These are phyloP conservation scores for Acacia crassicarpa DNA, from an alignment of 306 rosid genomes.

Conservation along the genomic window DNA sequence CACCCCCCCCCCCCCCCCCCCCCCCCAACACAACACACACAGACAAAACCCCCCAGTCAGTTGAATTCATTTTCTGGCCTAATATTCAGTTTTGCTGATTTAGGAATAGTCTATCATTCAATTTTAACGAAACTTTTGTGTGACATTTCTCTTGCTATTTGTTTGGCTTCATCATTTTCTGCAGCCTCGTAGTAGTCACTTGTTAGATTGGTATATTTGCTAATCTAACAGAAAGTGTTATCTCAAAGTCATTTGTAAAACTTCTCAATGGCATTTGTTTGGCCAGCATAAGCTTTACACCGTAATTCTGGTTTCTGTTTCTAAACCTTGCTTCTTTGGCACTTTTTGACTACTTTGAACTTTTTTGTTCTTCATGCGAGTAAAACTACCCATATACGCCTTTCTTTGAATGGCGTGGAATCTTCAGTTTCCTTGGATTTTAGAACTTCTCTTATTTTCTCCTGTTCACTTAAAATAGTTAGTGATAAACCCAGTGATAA, in stretches of 20 bases:
- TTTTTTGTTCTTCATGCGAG: not conserved
- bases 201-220: not conserved
- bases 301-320: not conserved
- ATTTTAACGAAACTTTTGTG: not conserved
- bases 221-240: not conserved
- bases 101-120: not conserved
- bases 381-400: not conserved
- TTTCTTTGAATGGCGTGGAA: not conserved
- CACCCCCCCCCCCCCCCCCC: not conserved
- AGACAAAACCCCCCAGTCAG: not conserved
- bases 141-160: slow-evolving; percentile 1
- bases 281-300: not conserved
- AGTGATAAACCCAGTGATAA: not conserved
- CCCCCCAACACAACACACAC: no score
- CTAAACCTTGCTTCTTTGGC: not conserved
- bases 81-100: not conserved
- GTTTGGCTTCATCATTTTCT: not conserved
- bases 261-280: not conserved
- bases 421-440: slow-evolving; percentile 22
- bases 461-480: slow-evolving; percentile 6
- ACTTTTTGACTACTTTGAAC: not conserved
- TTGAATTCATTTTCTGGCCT: not conserved
- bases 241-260: not conserved
- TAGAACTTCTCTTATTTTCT: not conserved
- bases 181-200: not conserved